A percentile compares a stretch with the other conserved stretches of the same genome.
phyloP scores from a whole-genome alignment of 768 basidiomycete genomes.

The Butyriboletus loyo region DNA sequence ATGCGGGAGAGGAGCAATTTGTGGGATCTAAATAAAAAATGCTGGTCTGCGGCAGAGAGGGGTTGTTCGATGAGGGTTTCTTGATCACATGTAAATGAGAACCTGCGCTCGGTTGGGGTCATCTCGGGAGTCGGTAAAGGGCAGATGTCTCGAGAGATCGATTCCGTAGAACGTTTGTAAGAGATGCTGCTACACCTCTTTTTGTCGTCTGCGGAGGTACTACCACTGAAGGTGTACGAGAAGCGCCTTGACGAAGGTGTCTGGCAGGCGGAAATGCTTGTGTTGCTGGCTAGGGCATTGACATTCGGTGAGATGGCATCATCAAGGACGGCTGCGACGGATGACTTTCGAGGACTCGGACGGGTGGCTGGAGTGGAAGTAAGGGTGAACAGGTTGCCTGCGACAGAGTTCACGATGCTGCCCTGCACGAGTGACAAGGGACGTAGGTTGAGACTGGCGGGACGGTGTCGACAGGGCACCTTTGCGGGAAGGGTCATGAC shows the following conservation, averaged over 20 bases:
- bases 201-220: slow-evolving; percentile 28
- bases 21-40: slow-evolving; percentile 85
- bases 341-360: slow-evolving; percentile 38
- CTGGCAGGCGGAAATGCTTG: slow-evolving; percentile 2
- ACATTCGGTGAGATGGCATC: slow-evolving; percentile 27
- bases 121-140: slow-evolving; percentile 71
- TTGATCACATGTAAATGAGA: slow-evolving; percentile 31
- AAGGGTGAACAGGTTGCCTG: slow-evolving; percentile 50
- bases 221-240: slow-evolving; percentile 26
- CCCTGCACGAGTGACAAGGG: slow-evolving; percentile 69
- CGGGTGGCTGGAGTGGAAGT: slow-evolving; percentile 50
- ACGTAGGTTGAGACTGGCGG: slow-evolving; percentile 63
- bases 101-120: slow-evolving; percentile 59
- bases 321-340: slow-evolving; percentile 1
- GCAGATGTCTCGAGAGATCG: slow-evolving; percentile 34
- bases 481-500: slow-evolving; percentile 35
- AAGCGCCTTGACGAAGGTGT: slow-evolving; percentile 23
- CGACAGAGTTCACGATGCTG: slow-evolving; percentile 35
- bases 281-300: background rate
- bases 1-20: slow-evolving; percentile 79
- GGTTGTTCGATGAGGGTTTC: slow-evolving; percentile 37
- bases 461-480: slow-evolving; percentile 52
- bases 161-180: slow-evolving; percentile 53
- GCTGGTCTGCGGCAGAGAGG: slow-evolving; percentile 71
- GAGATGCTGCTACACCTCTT: slow-evolving; percentile 69